Base-by-base conservation (phyloP, 768 basidiomycete genomes). In the Amanita pallidorosea region DNA sequence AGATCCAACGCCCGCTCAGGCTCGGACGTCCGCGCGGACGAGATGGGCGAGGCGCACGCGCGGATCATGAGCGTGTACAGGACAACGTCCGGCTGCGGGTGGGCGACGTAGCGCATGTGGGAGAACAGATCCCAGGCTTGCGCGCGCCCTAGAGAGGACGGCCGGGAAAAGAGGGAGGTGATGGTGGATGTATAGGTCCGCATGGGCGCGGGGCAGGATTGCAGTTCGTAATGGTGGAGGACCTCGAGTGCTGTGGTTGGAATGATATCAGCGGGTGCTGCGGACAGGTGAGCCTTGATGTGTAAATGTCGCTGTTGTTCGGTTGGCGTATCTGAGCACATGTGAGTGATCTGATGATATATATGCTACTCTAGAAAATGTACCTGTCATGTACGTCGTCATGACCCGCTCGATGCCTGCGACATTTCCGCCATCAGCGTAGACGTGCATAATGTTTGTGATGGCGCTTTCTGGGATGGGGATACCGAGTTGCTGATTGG, bases 71-170 rank as follows among this genome's bases (percentile, higher is more conserved):
- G 62, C 0, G 81, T 76, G 66, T 91, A 98, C 6, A 94, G 70
- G 20, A 73, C 64, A 12, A 71, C 71, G 55, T 86, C 81, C 0
- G 94, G 93, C 3, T 70, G 68, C 1, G 91, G 83, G 62, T 98
- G 92, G 1, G 95, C 90, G 12, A 89, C 88, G 54, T 96, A 93
- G 42, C 95, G 88, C 88, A 96, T 94, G 65, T 99, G 95, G 2
- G 87, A 72, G 64, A 90, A 97, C 36, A 97, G 76, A 60, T 98
- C 90, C 90, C 91, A 96, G 2, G 88, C 94, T 54, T 89, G 83
- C 0, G 88, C 85, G 29, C 76, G 77, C 2, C 77, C 78, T 1
- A 73, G 57, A 3, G 77, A 68, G 25, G 70, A 74, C 7, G 68
- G 70, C 23, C 70, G 68, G 38, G 70, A 70, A 57, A 77, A 78